Evolutionary conservation across 2,329 filamentous ascomycete species (phyloP), one percentile per base, ranked within the genome.

Genomic region (Fusarium denticulatum): DNA sequence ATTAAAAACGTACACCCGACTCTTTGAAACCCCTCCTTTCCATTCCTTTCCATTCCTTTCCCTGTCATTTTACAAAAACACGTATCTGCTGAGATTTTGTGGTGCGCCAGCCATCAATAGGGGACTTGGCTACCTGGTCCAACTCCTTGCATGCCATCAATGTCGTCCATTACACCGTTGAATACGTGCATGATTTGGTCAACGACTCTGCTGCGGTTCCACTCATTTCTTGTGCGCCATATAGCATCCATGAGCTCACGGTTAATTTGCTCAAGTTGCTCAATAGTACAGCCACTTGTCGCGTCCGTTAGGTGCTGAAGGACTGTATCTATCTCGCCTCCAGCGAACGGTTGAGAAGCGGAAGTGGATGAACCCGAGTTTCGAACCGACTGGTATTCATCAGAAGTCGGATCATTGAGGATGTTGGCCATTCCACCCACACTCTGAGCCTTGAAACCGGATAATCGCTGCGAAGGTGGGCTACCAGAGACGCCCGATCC

Each of bases 241-340:
- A 98, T 89, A 72, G 92, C 90, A 69, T 96, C 93, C 96, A 98
- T 98, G 72, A 98, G 85, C 74, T 92, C 91, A 13, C 95, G 92
- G 81, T 95, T 95, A 80, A 98, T 92, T 82, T 98, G 96, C 85
- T 98, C 96, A 26, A 99, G 85, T 81, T 99, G 96, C 83, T 99
- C 96, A 59, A 99, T 93, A 0, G 92, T 93, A 81, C 93, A 94
- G 2, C 94, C 94, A 26, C 90, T 91, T 5, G 93, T 96, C 49
- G 87, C 86, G 34, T 88, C 83, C 0, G 92, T 91, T 39, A 97
- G 84, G 42, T 90, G 86, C 1, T 86, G 80, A 64, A 94, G 86
- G 62, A 97, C 87, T 12, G 84, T 80, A 5, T 85, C 81, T 30
- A 94, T 84, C 36, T 88, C 85, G 18, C 88, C 85, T 36, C 86